Conservation (phyloP, 164 flowering plant species). For the Chloranthus sessilifolius region DNA sequence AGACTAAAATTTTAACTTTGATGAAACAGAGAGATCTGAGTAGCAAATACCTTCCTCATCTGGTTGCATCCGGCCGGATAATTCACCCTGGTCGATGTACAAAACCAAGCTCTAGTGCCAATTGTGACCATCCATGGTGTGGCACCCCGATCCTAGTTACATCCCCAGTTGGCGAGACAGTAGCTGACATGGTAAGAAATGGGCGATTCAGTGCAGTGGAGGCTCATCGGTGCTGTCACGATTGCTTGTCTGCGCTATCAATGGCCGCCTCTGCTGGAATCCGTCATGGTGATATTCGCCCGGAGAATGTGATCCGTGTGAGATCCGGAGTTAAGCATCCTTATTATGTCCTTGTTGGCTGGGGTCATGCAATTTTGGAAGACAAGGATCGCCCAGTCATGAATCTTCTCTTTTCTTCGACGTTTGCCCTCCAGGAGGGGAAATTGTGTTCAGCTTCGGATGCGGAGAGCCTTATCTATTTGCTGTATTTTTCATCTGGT, state of each 20-base stretch:
- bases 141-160: constrained; percentile 86
- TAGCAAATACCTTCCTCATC: constrained; percentile 66
- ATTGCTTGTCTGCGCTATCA: constrained; percentile 70
- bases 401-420: constrained; percentile 81
- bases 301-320: constrained; percentile 65
- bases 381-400: constrained; percentile 86
- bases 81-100: constrained; percentile 73
- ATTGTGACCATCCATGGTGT: constrained; percentile 89
- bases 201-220: constrained; percentile 58
- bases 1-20: constrained; percentile 64
- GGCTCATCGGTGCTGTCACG: constrained; percentile 73
- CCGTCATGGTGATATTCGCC: constrained; percentile 82
- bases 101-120: constrained; percentile 49
- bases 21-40: constrained; percentile 80
- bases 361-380: constrained; percentile 93
- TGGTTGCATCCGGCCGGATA: constrained; percentile 73
- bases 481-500: constrained; percentile 60
- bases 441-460: constrained; percentile 92
- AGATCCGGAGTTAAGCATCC: constrained; percentile 35
- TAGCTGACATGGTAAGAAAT: constrained; percentile 39
- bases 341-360: constrained; percentile 67
- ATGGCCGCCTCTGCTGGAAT: constrained; percentile 57
- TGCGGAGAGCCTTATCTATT: constrained; percentile 83
- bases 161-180: constrained; percentile 67
- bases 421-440: constrained; percentile 85